phyloP scores from a whole-genome alignment of 352 stramenopile genomes.

The Phytophthora pistaciae region DNA sequence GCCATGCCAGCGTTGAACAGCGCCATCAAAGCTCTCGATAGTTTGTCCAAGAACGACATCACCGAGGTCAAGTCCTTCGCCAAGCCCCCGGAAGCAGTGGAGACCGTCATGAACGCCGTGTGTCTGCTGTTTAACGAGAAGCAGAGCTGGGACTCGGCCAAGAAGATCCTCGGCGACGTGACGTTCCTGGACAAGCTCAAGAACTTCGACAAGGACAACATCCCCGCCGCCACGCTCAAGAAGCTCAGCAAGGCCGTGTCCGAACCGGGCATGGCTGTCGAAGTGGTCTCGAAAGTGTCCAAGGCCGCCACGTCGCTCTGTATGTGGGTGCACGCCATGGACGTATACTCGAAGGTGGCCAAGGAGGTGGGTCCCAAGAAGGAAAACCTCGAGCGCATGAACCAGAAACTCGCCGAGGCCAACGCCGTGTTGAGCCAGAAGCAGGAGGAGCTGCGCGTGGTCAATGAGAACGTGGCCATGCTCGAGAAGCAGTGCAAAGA shows the following conservation, averaged over 20 bases:
- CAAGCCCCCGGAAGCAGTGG: conserved; percentile 92
- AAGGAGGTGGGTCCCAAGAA: conserved; percentile 96
- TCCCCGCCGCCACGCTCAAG: conserved; percentile 86
- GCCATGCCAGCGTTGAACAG: conserved; percentile 93
- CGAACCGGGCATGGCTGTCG: conserved; percentile 89
- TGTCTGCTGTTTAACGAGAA: conserved; percentile 94
- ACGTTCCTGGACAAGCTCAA: conserved; percentile 93
- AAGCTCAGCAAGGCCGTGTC: conserved; percentile 89
- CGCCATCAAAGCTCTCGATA: conserved; percentile 90
- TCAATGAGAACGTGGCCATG: conserved; percentile 92
- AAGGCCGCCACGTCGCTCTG: conserved; percentile 92
- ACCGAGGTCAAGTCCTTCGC: conserved; percentile 95
- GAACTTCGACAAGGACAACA: conserved; percentile 96
- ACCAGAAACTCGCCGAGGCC: conserved; percentile 89
- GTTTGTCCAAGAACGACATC: conserved; percentile 94
- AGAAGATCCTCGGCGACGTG: conserved; percentile 91
- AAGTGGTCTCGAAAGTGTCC: conserved; percentile 94
- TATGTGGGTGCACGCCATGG: conserved; percentile 96
- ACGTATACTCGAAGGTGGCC: conserved; percentile 95
- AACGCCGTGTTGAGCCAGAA: conserved; percentile 90
- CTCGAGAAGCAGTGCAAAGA: conserved; percentile 93
- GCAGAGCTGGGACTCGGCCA: conserved; percentile 93
- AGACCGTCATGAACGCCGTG: conserved; percentile 96
- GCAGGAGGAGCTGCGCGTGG: conserved; percentile 85
- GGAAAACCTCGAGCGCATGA: conserved; percentile 93